Evolutionary conservation across 371 early-diverging fungal species (phyloP), one percentile per base, ranked within the genome.

Genomic region (Mucor velutinosus): DNA sequence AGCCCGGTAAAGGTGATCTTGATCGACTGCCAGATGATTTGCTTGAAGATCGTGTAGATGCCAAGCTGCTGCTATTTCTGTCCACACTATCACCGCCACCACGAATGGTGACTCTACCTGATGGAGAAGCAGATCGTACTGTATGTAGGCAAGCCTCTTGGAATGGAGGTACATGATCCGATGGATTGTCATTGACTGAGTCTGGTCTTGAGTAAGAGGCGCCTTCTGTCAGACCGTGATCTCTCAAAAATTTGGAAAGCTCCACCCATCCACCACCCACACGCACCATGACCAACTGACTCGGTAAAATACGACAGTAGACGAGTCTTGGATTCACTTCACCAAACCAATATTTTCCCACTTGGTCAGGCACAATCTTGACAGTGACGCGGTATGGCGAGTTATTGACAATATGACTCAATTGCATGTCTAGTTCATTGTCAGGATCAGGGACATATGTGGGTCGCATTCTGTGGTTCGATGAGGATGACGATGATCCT

Each of bases 261-360:
- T 90, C 90, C n/a, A 81, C 83, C 93, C 93, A 93, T 49, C 93
- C 93, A 64, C 93, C 93, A 12, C 93, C 93, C 29, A 93, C 89
- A 43, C 93, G 87, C 45, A 93, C 92, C 91, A 93, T 91, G 21
- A 93, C 92, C 66, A 87, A 70, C 23, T 87, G 81, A 64, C 87
- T 87, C 8, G 87, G 76, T 12, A 93, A 75, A 53, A 92, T 86
- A 33, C 92, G 87, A 55, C 83, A 83, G 21, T 74, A 77, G 17
- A 73, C 74, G 30, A 74, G 66, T 33, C 67, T 66, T n/a, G 86
- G 87, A 60, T 88, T 84, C 30, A 80, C 69, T 57, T 89, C 89
- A n/a, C 88, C 89, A 80, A 90, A 88, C 82, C 87, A 83, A 71
- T 90, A 90, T 39, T 86, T 81, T 32, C 89, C 90, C 29, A 79